Conservation (phyloP, 441 rosid genomes). For the Aleurites moluccanus region DNA sequence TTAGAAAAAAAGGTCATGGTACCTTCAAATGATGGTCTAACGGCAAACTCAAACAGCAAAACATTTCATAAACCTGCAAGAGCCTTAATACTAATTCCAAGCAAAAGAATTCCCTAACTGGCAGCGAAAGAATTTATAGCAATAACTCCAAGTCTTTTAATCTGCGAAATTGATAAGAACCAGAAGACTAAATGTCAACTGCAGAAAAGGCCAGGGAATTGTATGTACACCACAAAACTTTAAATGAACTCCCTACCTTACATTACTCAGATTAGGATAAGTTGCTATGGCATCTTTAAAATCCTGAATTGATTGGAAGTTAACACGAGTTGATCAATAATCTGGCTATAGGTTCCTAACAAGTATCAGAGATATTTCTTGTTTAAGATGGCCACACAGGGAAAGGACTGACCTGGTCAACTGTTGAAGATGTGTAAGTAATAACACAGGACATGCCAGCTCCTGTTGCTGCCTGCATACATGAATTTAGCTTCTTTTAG, state of each 20-base stretch:
- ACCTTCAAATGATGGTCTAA: slow-evolving; percentile 4
- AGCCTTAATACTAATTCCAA: background rate
- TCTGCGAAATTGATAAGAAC: slow-evolving; percentile 37
- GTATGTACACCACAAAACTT: background rate
- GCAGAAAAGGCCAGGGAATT: background rate
- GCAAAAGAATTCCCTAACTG: slow-evolving; percentile 26
- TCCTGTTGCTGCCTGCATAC: slow-evolving; percentile 71
- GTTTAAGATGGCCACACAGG: background rate
- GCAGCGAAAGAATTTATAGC: slow-evolving; percentile 56
- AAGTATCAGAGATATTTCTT: background rate
- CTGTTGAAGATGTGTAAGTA: slow-evolving; percentile 79
- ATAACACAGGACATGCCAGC: slow-evolving; percentile 92
- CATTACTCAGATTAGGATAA: slow-evolving; percentile 73
- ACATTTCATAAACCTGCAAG: background rate
- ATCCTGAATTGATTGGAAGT: slow-evolving; percentile 47
- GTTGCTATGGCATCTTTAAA: slow-evolving; percentile 74
- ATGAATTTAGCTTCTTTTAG: slow-evolving; percentile 20
- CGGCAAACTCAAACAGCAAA: background rate
- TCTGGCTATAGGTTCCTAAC: background rate
- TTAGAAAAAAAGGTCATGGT: background rate
- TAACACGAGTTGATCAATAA: slow-evolving; percentile 5
- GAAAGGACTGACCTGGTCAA: slow-evolving; percentile 62
- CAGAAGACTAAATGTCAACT: background rate
- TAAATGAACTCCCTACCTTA: slow-evolving; percentile 43
- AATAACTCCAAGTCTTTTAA: slow-evolving; percentile 66